Evolutionary conservation across 306 rosid species (phyloP).

Genomic region (Crotalaria pallida): DNA sequence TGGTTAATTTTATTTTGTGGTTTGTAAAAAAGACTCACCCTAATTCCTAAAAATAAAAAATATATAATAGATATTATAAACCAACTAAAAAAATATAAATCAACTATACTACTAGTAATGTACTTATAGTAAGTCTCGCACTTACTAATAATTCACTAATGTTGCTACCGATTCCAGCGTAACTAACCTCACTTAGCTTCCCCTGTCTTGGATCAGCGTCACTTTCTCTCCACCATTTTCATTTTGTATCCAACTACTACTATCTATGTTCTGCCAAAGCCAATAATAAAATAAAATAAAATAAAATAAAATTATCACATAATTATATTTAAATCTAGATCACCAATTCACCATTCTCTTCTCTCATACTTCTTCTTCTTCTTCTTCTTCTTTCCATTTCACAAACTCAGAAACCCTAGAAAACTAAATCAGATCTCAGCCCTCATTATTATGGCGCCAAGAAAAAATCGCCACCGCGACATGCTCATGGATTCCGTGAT

Average conservation of each 20-base stretch:
- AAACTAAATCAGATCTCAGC: conserved; percentile 24
- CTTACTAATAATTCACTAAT: background rate
- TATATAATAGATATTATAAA: too few relatives aligned
- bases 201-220: background rate
- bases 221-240: background rate
- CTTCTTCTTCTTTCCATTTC: background rate
- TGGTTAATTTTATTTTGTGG: too few relatives aligned
- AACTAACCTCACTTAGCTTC: conserved; percentile 1
- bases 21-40: too few relatives aligned
- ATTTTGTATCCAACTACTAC: background rate
- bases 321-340: background rate
- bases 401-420: conserved; percentile 40
- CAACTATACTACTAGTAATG: too few relatives aligned
- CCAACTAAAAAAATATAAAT: background rate
- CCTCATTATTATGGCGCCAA: conserved; percentile 36
- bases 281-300: background rate
- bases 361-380: too few relatives aligned
- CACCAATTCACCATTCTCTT: too few relatives aligned
- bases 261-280: background rate
- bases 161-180: background rate
- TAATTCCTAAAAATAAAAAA: background rate
- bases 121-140: background rate
- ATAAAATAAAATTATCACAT: background rate
- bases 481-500: conserved; percentile 68
- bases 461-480: conserved; percentile 44